Evolutionary conservation across 2,329 filamentous ascomycete species (phyloP).

Genomic region (Gyromitra esculenta): DNA sequence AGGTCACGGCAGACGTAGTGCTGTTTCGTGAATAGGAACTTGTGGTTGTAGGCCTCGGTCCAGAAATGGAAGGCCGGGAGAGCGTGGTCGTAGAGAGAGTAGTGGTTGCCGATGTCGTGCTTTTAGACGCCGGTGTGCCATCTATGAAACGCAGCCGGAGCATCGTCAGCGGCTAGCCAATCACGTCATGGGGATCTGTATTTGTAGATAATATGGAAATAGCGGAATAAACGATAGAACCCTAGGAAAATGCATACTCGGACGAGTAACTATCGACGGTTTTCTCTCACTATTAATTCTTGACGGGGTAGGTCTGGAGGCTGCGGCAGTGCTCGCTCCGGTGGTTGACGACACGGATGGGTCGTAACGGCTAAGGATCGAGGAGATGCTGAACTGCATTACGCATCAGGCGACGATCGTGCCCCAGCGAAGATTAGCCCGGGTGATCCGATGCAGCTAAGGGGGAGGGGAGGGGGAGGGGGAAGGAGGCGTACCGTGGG

Average conservation of each 20-base stretch:
- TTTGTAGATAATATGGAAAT: conserved; percentile 10
- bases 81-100: conserved; percentile 16
- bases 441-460: conserved; percentile 28
- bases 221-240: conserved; percentile 6
- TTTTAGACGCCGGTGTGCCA: conserved; percentile 32
- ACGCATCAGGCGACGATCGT: conserved; percentile 39
- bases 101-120: conserved; percentile 20
- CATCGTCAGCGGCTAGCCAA: conserved; percentile 42
- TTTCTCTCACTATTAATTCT: conserved; percentile 45
- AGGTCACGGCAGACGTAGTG: conserved; percentile 34
- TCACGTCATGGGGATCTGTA: conserved; percentile 14
- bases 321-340: conserved; percentile 24
- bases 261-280: conserved; percentile 7
- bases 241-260: conserved; percentile 33
- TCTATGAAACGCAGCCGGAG: conserved; percentile 36
- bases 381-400: conserved; percentile 53
- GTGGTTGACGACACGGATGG: conserved; percentile 40
- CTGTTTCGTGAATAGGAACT: conserved; percentile 34
- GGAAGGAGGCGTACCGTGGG: conserved; percentile 39
- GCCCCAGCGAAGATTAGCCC: conserved; percentile 40
- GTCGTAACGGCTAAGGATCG: conserved; percentile 51
- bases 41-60: conserved; percentile 21
- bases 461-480: conserved; percentile 11
- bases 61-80: conserved; percentile 26
- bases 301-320: conserved; percentile 34